Conservation (phyloP, 495 filamentous ascomycete species). For the Aspergillus cristatus region DNA sequence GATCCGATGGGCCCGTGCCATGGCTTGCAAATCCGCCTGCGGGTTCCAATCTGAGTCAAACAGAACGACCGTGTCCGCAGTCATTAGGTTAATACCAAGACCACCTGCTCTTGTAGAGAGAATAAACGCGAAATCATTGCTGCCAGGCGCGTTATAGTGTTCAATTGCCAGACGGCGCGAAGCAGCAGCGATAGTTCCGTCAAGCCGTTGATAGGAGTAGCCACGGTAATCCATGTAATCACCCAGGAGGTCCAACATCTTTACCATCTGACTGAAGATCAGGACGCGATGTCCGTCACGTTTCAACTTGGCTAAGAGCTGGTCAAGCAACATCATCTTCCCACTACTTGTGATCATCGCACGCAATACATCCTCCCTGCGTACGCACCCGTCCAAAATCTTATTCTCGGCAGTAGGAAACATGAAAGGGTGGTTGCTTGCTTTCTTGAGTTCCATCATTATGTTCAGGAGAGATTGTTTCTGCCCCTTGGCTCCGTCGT, state of each 20-base stretch:
- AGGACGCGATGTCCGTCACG: conserved; percentile 88
- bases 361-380: conserved; percentile 81
- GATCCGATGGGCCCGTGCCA: conserved; percentile 96
- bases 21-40: conserved; percentile 94
- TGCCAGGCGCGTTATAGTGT: conserved; percentile 92
- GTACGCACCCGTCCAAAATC: conserved; percentile 62
- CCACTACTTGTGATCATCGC: conserved; percentile 91
- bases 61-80: conserved; percentile 93
- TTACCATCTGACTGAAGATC: conserved; percentile 99
- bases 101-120: conserved; percentile 93
- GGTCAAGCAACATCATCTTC: conserved; percentile 98
- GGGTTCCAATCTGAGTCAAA: conserved; percentile 99
- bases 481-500: conserved; percentile 75
- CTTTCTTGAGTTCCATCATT: conserved; percentile 99
- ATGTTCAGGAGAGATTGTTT: conserved; percentile 97
- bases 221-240: conserved; percentile 87
- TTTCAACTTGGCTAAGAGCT: conserved; percentile 81
- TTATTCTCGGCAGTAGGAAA: conserved; percentile 87
- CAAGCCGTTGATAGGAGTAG: conserved; percentile 85
- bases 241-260: conserved; percentile 91
- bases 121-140: conserved; percentile 92
- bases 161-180: conserved; percentile 87
- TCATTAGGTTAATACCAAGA: conserved; percentile 97
- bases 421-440: conserved; percentile 97
- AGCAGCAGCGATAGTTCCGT: conserved; percentile 84